These are phyloP conservation scores for Mycena citricolor DNA, from an alignment of 1,284 basidiomycete species.

Conservation along the genomic window DNA sequence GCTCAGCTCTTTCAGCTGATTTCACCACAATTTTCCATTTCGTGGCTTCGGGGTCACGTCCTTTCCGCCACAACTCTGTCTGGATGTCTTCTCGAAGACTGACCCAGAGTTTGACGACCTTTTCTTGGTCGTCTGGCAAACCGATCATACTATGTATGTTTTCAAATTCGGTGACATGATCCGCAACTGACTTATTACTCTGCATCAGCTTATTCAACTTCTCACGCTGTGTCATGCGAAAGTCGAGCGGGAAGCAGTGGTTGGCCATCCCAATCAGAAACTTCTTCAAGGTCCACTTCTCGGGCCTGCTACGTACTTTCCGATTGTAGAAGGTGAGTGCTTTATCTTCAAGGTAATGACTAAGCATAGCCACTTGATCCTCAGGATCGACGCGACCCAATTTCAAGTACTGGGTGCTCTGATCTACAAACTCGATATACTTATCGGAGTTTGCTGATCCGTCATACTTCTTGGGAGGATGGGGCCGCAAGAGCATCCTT, in stretches of 20 bases:
- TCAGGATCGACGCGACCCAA: not conserved
- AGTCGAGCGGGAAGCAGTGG: slow-evolving; percentile 11
- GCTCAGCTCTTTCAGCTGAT: not conserved
- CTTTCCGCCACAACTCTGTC: not conserved
- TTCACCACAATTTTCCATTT: not conserved
- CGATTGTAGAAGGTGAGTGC: not conserved
- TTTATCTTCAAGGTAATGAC: not conserved
- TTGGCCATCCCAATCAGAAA: slow-evolving; percentile 8
- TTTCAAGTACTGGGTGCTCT: not conserved
- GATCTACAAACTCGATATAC: not conserved
- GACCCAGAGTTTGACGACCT: slow-evolving; percentile 1
- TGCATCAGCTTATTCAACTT: too few species aligned
- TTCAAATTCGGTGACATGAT: slow-evolving; percentile 4
- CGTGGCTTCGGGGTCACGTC: slow-evolving; percentile 1
- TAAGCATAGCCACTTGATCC: not conserved
- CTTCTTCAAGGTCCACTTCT: slow-evolving; percentile 5
- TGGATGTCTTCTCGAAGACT: slow-evolving; percentile 1
- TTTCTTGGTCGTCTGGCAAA: slow-evolving; percentile 4
- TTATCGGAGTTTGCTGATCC: not conserved
- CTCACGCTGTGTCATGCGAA: slow-evolving; percentile 4
- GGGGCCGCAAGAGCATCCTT: not conserved
- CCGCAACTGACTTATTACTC: too few species aligned
- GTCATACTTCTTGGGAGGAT: slow-evolving; percentile 1
- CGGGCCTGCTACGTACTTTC: not conserved
- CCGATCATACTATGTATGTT: slow-evolving; percentile 7